Conservation (phyloP, 73 alveolate genomes). For the Tetrahymena elliotti region DNA sequence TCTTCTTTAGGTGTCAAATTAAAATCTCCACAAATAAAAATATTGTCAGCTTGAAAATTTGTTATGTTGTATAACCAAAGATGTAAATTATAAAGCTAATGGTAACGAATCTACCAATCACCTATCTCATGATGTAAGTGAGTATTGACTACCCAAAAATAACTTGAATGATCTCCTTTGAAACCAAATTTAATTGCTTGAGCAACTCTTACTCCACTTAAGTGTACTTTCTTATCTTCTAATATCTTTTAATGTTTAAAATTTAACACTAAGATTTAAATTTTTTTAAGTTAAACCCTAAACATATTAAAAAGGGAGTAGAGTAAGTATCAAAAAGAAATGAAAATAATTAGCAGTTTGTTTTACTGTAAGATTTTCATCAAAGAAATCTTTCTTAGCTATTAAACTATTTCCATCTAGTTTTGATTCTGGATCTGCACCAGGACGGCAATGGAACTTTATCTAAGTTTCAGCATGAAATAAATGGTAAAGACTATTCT, state of each 20-base stretch:
- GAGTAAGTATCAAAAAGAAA: too few relatives aligned
- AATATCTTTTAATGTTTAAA: neutral
- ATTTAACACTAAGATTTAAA: neutral
- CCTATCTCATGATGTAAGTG: slow-evolving; percentile 59
- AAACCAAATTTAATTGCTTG: neutral
- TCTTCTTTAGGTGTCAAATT: slow-evolving; percentile 44
- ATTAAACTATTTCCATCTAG: slow-evolving; percentile 55
- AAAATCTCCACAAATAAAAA: slow-evolving; percentile 57
- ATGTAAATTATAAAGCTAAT: slow-evolving; percentile 26
- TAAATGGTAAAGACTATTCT: neutral
- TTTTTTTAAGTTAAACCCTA: neutral
- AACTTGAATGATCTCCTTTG: neutral
- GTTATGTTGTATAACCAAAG: slow-evolving; percentile 17
- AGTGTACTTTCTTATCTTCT: slow-evolving; percentile 13
- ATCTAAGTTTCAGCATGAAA: slow-evolving; percentile 15
- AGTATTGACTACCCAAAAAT: slow-evolving; percentile 45
- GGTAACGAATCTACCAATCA: slow-evolving; percentile 40
- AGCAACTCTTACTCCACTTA: slow-evolving; percentile 39
- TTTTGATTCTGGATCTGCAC: slow-evolving; percentile 54
- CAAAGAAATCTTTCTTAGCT: slow-evolving; percentile 8
- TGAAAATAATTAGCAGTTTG: too few relatives aligned
- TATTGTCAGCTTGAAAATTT: slow-evolving; percentile 7
- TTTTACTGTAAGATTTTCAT: neutral
- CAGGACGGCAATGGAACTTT: neutral
- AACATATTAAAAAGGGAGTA: neutral